phyloP scores from a whole-genome alignment of 2,329 filamentous ascomycete species.

The Colletotrichum lentis region DNA sequence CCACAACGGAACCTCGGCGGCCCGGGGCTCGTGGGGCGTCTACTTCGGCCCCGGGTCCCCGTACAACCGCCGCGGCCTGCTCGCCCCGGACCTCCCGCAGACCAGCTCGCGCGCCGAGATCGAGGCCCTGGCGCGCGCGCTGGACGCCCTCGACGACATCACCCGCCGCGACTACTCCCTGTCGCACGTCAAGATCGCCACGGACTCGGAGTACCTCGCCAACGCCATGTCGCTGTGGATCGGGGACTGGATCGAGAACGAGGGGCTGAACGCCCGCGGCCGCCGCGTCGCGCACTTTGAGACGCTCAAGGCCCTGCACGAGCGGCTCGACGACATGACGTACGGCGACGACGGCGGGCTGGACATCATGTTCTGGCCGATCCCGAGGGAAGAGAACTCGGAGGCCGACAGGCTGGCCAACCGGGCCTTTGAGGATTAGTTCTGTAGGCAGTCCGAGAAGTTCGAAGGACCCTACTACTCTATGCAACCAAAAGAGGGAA shows the following conservation, averaged over 20 bases:
- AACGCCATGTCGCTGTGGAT: conserved; percentile 38
- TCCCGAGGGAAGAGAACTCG: conserved; percentile 34
- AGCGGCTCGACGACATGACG: conserved; percentile 35
- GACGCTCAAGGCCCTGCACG: conserved; percentile 28
- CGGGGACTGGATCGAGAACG: conserved; percentile 36
- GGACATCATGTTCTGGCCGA: conserved; percentile 38
- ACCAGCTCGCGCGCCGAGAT: conserved; percentile 39
- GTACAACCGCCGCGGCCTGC: conserved; percentile 37
- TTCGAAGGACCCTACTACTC: no score
- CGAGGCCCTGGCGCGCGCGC: conserved; percentile 38
- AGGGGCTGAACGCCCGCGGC: conserved; percentile 15
- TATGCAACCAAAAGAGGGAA: no score
- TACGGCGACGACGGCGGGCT: conserved; percentile 35
- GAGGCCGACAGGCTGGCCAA: conserved; percentile 38
- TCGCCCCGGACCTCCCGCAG: conserved; percentile 27
- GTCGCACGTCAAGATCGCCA: conserved; percentile 31
- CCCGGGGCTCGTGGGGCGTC: conserved; percentile 41
- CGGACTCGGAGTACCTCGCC: conserved; percentile 38
- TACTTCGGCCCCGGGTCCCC: conserved; percentile 42
- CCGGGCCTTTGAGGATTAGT: conserved; percentile 4
- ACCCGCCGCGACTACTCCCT: conserved; percentile 7
- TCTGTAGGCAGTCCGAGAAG: background rate
- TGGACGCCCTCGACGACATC: conserved; percentile 29
- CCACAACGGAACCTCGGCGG: conserved; percentile 38
- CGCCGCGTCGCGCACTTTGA: conserved; percentile 29